Evolutionary conservation across 176 grass and related monocot genomes (phyloP), one percentile per base, ranked within the genome.

Genomic region (Olyra latifolia): DNA sequence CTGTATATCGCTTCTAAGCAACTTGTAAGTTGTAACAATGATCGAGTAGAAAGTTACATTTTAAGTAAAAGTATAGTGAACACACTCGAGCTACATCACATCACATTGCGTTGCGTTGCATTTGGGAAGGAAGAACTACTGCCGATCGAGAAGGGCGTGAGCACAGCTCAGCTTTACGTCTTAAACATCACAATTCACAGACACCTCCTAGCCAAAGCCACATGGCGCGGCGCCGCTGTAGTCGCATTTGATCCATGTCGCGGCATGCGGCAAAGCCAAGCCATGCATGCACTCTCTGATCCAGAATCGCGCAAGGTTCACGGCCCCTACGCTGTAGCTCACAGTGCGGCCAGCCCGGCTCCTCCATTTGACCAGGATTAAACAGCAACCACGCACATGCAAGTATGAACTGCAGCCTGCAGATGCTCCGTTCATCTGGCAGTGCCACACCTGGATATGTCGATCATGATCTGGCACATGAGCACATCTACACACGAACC

Each of bases 291-390:
- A 32, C 29, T 72, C 46, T 9, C 15, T 15, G 35, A 62, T 58
- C 27, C 41, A 7, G 17, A 60, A 7, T 29, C 40, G 40, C 41
- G 23, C 23, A 17, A 71, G 66, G 79, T 82, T 72, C 55, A 50
- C 55, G 35, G 24, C 75, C 32, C 50, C 30, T 15, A 19, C 7
- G 55, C 62, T 85, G 63, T 89, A 76, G 71, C 47, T 76, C 13
- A 85, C 35, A 63, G 52, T 74, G 7, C 64, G 8, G 71, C 56
- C 87, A 85, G 77, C 63, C 24, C 53, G 28, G 27, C 63, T 12
- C 38, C 54, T 12, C 38, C 62, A 23, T 76, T 81, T 81, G 87
- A 89, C 64, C 77, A 28, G 13, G 82, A 76, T 81, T 39, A 43
- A 76, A 58, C 86, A 67, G 45, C 55, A 15, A 4, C 62, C 17